phyloP scores from a whole-genome alignment of 108 stramenopile species.

The Cylindrotheca closterium region DNA sequence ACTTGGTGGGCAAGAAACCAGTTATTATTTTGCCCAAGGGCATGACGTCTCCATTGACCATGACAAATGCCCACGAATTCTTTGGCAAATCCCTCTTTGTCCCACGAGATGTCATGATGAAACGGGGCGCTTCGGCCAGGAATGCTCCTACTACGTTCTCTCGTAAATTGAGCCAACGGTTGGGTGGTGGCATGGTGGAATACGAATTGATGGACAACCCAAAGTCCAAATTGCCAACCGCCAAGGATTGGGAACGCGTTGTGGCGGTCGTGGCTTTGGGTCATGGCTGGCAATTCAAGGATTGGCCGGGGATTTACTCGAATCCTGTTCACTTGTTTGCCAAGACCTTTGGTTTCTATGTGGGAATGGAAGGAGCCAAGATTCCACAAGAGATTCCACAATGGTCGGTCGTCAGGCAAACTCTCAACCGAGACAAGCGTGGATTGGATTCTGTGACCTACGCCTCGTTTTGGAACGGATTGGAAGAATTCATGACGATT shows the following conservation, averaged over 20 bases:
- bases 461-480: constrained; percentile 85
- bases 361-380: constrained; percentile 76
- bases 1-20: constrained; percentile 66
- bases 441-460: constrained; percentile 78
- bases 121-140: constrained; percentile 34
- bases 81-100: constrained; percentile 74
- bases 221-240: constrained; percentile 41
- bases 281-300: constrained; percentile 96
- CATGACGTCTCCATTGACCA: constrained; percentile 84
- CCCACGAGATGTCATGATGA: constrained; percentile 68
- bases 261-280: constrained; percentile 94
- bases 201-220: constrained; percentile 95
- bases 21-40: constrained; percentile 95
- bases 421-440: constrained; percentile 78
- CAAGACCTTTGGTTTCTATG: constrained; percentile 70
- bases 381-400: constrained; percentile 58
- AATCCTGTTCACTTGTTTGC: constrained; percentile 84
- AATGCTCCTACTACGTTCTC: constrained; percentile 27
- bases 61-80: constrained; percentile 90
- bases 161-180: constrained; percentile 50
- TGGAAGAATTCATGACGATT: constrained; percentile 83
- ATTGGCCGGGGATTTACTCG: constrained; percentile 72
- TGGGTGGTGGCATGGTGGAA: constrained; percentile 61
- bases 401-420: constrained; percentile 69
- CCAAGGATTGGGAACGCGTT: constrained; percentile 89